A percentile compares a stretch with the other conserved stretches of the same genome.
These are phyloP conservation scores for Phaseolus lunatus DNA, from an alignment of 306 rosid species.

Conservation along the genomic window DNA sequence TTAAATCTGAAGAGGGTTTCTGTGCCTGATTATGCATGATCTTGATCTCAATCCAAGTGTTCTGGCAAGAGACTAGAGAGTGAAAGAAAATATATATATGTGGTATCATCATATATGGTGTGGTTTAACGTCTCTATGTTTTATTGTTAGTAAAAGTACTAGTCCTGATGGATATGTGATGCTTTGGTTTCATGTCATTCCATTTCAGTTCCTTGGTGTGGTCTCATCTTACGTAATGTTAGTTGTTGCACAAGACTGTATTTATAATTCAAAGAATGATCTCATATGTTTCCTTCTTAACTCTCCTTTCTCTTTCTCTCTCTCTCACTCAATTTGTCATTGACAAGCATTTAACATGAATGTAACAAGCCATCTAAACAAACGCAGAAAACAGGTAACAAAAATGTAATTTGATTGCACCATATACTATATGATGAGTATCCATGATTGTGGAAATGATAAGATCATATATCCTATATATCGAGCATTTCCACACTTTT, in stretches of 20 bases:
- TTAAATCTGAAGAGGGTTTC: constrained; percentile 20
- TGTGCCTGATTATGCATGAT: constrained; percentile 39
- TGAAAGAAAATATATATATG: neutral
- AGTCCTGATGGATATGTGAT: constrained; percentile 50
- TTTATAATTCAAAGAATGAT: constrained; percentile 48
- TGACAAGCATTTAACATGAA: neutral
- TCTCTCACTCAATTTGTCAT: neutral
- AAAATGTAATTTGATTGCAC: neutral
- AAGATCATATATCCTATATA: neutral
- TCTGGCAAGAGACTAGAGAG: constrained; percentile 45
- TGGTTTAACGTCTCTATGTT: constrained; percentile 50
- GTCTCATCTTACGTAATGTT: constrained; percentile 39
- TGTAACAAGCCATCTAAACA: neutral
- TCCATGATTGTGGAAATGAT: neutral
- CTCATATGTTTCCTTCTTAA: constrained; percentile 41
- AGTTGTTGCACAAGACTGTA: constrained; percentile 54
- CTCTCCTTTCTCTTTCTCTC: neutral
- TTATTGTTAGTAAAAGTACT: constrained; percentile 44
- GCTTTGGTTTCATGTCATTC: constrained; percentile 52
- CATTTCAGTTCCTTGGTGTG: constrained; percentile 59
- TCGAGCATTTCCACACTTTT: neutral
- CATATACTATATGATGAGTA: constrained; percentile 1
- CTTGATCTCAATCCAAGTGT: constrained; percentile 40
- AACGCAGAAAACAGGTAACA: neutral
- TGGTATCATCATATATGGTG: constrained; percentile 45